Conservation (phyloP, 2,329 filamentous ascomycete species). For the Reticulascus tulasneorum region DNA sequence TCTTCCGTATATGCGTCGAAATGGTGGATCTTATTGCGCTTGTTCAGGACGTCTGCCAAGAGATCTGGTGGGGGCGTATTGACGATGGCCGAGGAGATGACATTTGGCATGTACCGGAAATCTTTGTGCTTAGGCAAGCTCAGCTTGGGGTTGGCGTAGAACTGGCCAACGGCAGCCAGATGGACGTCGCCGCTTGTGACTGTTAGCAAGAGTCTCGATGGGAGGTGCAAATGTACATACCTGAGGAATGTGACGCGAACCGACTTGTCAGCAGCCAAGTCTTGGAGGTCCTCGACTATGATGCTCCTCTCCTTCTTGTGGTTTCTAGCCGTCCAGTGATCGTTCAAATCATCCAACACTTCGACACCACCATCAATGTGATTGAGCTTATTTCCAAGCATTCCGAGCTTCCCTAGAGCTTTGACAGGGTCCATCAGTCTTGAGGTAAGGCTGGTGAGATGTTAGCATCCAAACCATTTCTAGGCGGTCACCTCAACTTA, state of each 20-base stretch:
- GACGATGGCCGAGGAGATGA: slow-evolving; percentile 90
- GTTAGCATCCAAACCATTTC: slow-evolving; percentile 24
- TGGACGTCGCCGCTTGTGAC: slow-evolving; percentile 96
- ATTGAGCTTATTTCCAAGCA: slow-evolving; percentile 78
- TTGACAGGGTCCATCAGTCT: slow-evolving; percentile 85
- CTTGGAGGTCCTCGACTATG: slow-evolving; percentile 86
- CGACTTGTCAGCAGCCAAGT: slow-evolving; percentile 88
- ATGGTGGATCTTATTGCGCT: slow-evolving; percentile 77
- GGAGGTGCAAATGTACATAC: too few relatives aligned
- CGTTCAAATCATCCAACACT: slow-evolving; percentile 86
- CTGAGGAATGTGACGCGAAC: slow-evolving; percentile 85
- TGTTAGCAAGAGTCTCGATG: not conserved
- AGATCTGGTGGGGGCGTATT: slow-evolving; percentile 86
- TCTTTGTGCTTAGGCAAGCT: slow-evolving; percentile 80
- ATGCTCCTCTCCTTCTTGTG: slow-evolving; percentile 88
- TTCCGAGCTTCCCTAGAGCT: slow-evolving; percentile 74
- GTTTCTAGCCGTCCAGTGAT: slow-evolving; percentile 95
- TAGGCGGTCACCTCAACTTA: slow-evolving; percentile 32
- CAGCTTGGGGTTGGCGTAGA: slow-evolving; percentile 87
- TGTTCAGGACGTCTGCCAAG: slow-evolving; percentile 88
- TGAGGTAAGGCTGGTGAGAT: slow-evolving; percentile 68
- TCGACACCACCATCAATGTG: slow-evolving; percentile 90
- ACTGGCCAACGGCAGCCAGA: slow-evolving; percentile 86
- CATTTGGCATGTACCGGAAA: slow-evolving; percentile 93
- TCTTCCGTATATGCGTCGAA: slow-evolving; percentile 80